A percentile compares a stretch with the other conserved stretches of the same genome.
These are phyloP conservation scores for Moesziomyces sp. DNA, from an alignment of 1,284 basidiomycete species.

Conservation along the genomic window DNA sequence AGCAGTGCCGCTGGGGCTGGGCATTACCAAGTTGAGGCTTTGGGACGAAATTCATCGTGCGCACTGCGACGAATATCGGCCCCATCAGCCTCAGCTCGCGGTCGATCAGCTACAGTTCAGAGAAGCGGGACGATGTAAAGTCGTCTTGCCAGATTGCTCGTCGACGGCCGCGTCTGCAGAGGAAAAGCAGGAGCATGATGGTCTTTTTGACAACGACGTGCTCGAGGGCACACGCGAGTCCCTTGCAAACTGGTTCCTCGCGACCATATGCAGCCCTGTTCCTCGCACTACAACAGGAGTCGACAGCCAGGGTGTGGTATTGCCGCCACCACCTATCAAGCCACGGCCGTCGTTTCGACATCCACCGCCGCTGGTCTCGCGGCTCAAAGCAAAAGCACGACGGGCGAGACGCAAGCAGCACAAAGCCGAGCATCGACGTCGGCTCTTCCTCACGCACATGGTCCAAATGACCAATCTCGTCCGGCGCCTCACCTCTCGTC, in stretches of 20 bases:
- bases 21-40: constrained; percentile 39
- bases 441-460: constrained; percentile 27
- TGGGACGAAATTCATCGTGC: constrained; percentile 37
- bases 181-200: neutral
- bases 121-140: neutral
- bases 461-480: constrained; percentile 18
- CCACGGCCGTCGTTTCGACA: constrained; percentile 22
- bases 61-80: constrained; percentile 9
- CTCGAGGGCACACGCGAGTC: neutral
- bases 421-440: constrained; percentile 34
- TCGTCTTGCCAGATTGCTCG: neutral
- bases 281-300: rapidly evolving
- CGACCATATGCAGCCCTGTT: no score
- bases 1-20: constrained; percentile 32
- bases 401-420: constrained; percentile 37
- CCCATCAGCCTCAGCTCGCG: neutral
- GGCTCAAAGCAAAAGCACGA: constrained; percentile 28
- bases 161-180: neutral
- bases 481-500: constrained; percentile 5
- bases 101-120: no score
- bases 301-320: constrained; percentile 10
- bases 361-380: constrained; percentile 22
- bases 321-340: constrained; percentile 22
- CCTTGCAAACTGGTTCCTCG: neutral
- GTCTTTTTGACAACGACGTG: neutral